Conservation (phyloP, 1,284 basidiomycete species). For the Austroboletus niveus region DNA sequence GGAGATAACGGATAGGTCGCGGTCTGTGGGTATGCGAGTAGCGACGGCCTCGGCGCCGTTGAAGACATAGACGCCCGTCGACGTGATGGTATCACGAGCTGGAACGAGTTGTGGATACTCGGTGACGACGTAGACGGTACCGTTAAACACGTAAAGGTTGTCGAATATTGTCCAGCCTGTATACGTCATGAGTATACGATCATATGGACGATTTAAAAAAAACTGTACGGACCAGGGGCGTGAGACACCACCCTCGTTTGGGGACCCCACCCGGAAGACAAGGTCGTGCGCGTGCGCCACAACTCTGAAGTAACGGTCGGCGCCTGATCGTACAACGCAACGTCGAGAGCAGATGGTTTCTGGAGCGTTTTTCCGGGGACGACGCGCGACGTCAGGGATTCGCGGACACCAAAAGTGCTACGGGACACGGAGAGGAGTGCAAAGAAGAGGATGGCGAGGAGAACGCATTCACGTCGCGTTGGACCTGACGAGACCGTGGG, state of each 20-base stretch:
- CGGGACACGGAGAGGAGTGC: background rate
- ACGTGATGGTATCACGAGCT: slow-evolving; percentile 54
- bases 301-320: slow-evolving; percentile 4
- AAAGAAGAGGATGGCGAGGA: background rate
- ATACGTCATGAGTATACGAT: background rate
- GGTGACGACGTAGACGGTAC: slow-evolving; percentile 70
- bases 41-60: slow-evolving; percentile 46
- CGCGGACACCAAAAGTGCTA: background rate
- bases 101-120: slow-evolving; percentile 55
- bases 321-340: background rate
- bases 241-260: slow-evolving; percentile 59
- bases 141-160: slow-evolving; percentile 72
- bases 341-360: background rate
- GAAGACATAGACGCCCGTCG: slow-evolving; percentile 49
- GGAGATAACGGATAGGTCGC: slow-evolving; percentile 75
- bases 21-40: slow-evolving; percentile 63
- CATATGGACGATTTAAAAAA: background rate
- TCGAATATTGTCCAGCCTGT: slow-evolving; percentile 86
- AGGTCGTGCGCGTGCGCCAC: slow-evolving; percentile 39
- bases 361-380: background rate
- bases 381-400: background rate
- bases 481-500: background rate
- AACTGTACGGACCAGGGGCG: slow-evolving; percentile 48
- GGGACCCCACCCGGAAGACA: slow-evolving; percentile 43
- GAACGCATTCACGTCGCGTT: background rate